phyloP scores from a whole-genome alignment of 2,329 filamentous ascomycete species.

The Fusarium sp. region DNA sequence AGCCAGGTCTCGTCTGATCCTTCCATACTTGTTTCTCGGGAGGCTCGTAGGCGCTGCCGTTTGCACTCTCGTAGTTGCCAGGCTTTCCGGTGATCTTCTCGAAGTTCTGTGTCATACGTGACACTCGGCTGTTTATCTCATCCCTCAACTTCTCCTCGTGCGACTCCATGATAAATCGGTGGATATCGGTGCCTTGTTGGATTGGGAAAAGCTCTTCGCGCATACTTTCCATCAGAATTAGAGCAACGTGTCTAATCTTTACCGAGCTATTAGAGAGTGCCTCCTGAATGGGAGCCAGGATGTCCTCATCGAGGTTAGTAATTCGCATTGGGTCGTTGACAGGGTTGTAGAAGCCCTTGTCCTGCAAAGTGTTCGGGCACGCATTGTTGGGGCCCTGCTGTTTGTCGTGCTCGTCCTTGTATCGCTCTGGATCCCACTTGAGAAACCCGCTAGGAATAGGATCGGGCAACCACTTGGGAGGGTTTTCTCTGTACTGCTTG shows the following conservation, averaged over 20 bases:
- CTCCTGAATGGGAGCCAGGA: constrained; percentile 47
- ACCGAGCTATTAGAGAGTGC: constrained; percentile 46
- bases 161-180: constrained; percentile 50
- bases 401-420: constrained; percentile 31
- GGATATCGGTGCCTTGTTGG: constrained; percentile 55
- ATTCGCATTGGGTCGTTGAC: constrained; percentile 56
- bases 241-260: constrained; percentile 58
- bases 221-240: constrained; percentile 60
- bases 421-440: constrained; percentile 46
- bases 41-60: constrained; percentile 47
- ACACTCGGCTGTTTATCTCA: constrained; percentile 46
- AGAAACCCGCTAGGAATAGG: constrained; percentile 45
- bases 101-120: constrained; percentile 47
- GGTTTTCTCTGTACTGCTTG: constrained; percentile 42
- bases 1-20: constrained; percentile 30
- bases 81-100: constrained; percentile 41
- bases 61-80: constrained; percentile 30
- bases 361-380: constrained; percentile 29
- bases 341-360: constrained; percentile 51
- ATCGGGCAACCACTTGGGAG: constrained; percentile 48
- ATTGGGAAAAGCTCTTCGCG: constrained; percentile 60
- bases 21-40: constrained; percentile 44
- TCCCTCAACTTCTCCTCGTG: constrained; percentile 50
- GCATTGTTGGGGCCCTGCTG: constrained; percentile 39
- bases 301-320: constrained; percentile 52